Base-by-base conservation (phyloP, 2,329 filamentous ascomycete species). In the Aspergillus brasiliensis region DNA sequence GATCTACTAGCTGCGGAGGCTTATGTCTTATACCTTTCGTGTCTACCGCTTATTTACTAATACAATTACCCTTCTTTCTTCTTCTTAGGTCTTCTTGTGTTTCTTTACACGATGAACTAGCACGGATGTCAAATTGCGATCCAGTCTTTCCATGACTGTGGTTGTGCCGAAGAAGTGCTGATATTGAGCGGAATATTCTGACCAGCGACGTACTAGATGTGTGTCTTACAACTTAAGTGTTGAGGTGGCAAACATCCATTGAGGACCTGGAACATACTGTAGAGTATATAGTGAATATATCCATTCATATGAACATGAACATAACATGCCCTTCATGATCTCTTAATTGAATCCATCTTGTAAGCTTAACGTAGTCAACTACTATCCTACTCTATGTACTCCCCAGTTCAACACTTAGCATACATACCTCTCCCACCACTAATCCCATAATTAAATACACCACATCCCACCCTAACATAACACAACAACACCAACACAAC, bases 111-210 rank as follows among this genome's bases (percentile, higher is more conserved):
- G 53, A 15, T 42, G 49, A 37, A 27, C 67, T 80, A 94, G 93
- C 93, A 96, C 91, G 90, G 91, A 97, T 97, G 92, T 97, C 92
- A 97, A 97, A 97, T 97, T 97, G 88, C 93, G 95, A 94, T 90
- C 83, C 86, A 86, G 88, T 88, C 79, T 76, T 72, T 74, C 68
- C 80, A 88, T 97, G 91, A 89, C 91, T 92, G 87, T 83, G 85
- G 87, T 93, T 95, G 93, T 92, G 93, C 92, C 92, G 91, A 93
- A 96, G 92, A 96, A 92, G 92, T 97, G 92, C 92, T 95, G 86
- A 96, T 83, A 95, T 84, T 59, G 66, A 77, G 15, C n/a, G 58
- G 63, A 68, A 57, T 60, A 67, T 67, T 64, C 59, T 60, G 55
- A 66, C 71, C 77, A 75, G 71, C 69, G 74, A 77, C 65, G 76